Evolutionary conservation across 2,329 filamentous ascomycete genomes (phyloP), one percentile per base, ranked within the genome.

Genomic region (Thyridium curvatum): DNA sequence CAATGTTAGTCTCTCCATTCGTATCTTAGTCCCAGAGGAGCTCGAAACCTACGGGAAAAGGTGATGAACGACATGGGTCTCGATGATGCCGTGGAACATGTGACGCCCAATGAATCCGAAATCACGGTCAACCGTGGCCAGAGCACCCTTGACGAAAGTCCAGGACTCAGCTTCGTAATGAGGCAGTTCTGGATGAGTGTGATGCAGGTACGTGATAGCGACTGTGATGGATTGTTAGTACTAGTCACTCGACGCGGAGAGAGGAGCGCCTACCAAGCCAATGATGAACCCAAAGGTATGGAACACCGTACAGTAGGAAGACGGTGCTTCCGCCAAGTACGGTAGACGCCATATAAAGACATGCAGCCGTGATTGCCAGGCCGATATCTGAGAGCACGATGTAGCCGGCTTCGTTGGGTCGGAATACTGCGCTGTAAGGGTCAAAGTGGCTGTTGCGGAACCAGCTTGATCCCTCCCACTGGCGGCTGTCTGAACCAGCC

Each of bases 201-300:
- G 82, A 61, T 86, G 82, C 15, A 86, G 78, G 61, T 84, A 86
- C 35, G 82, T 86, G 54, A 86, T 86, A 46, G 80, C 80, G 15
- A 86, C 80, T 79, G 21, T 36, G 18, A 15, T 34, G 21, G 12
- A 35, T 2, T 38, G 41, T 45, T 41, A 37, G 34, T 37, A 32
- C 55, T 41, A 50, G 12, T 30, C 10, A 15, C 8, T 13, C 16
- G 7, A 37, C 14, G 28, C n/a, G 14, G 18, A 18, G 13, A 21
- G 34, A 31, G 14, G 39, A 42, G 40, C 38, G 74, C 84, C 75
- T 82, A 93, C 87, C 86, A 42, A 97, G 84, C 91, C 91, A 97
- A 79, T 96, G 89, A 78, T 97, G 94, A 38, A 96, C 90, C 91
- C 91, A 96, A 45, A 96, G 63, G 58, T 82, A 86, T 13, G 82